Evolutionary conservation across 1,284 basidiomycete species (phyloP).

Genomic region (Leccinum pallidistipes): DNA sequence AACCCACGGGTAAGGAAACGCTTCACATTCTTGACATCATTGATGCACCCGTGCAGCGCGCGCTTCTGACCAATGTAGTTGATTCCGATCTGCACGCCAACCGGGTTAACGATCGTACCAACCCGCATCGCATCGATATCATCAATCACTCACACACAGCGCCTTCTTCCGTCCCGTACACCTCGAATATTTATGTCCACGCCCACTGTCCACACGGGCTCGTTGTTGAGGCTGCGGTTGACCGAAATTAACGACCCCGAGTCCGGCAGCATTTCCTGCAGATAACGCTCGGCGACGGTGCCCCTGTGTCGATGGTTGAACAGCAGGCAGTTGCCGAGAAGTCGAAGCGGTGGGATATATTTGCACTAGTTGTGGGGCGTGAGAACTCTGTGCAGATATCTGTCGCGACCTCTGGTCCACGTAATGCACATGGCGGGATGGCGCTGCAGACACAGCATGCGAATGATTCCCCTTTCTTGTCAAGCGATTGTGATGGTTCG

Average conservation of each 20-base stretch:
- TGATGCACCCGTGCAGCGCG: slow-evolving; percentile 77
- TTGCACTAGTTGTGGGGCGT: not conserved
- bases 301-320: slow-evolving; percentile 9
- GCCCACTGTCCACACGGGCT: slow-evolving; percentile 6
- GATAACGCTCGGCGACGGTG: slow-evolving; percentile 27
- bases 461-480: slow-evolving; percentile 4
- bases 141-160: slow-evolving; percentile 55
- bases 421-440: slow-evolving; percentile 32
- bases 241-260: not conserved
- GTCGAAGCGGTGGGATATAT: slow-evolving; percentile 3
- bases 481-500: not conserved
- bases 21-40: slow-evolving; percentile 75
- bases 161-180: slow-evolving; percentile 74
- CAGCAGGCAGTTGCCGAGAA: slow-evolving; percentile 4
- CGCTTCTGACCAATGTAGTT: slow-evolving; percentile 71
- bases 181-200: slow-evolving; percentile 56
- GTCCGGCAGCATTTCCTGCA: slow-evolving; percentile 13
- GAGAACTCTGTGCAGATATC: slow-evolving; percentile 8
- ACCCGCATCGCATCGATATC: not conserved
- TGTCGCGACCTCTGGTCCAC: slow-evolving; percentile 17
- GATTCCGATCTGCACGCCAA: slow-evolving; percentile 58
- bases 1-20: slow-evolving; percentile 68
- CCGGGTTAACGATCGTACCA: not conserved
- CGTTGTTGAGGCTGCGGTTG: slow-evolving; percentile 8
- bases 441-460: slow-evolving; percentile 15